Conservation (phyloP, 1,284 basidiomycete species). For the Ceratobasidium sp. region DNA sequence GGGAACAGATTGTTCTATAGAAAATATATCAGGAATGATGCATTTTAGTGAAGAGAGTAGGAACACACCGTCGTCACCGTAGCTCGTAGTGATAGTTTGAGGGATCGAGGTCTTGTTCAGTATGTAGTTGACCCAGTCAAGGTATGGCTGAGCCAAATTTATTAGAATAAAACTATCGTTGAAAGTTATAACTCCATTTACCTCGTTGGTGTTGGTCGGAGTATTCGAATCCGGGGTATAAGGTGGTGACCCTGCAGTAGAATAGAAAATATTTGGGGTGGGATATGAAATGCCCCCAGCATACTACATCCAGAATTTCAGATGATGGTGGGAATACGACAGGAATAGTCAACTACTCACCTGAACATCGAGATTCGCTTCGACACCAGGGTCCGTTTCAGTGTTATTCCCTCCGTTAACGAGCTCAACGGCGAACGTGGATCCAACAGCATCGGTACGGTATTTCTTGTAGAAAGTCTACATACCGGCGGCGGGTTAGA, state of each 20-base stretch:
- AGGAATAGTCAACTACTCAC: constrained; percentile 52
- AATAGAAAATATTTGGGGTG: constrained; percentile 53
- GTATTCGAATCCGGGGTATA: constrained; percentile 52
- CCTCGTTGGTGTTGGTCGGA: constrained; percentile 54
- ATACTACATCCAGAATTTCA: constrained; percentile 65
- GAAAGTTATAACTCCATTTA: constrained; percentile 60
- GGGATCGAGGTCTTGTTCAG: constrained; percentile 29
- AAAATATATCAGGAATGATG: too few relatives aligned
- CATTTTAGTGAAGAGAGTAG: too few relatives aligned
- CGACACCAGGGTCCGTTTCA: constrained; percentile 35
- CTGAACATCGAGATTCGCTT: constrained; percentile 55
- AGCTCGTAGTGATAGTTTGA: constrained; percentile 29
- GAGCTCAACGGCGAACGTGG: constrained; percentile 52
- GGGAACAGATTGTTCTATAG: constrained; percentile 44
- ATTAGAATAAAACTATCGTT: constrained; percentile 62
- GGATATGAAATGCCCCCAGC: constrained; percentile 47
- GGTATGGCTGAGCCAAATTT: constrained; percentile 64
- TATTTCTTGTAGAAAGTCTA: constrained; percentile 50
- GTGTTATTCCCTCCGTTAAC: constrained; percentile 48
- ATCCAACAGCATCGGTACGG: constrained; percentile 51
- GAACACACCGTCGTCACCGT: constrained; percentile 39
- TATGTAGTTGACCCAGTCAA: constrained; percentile 45
- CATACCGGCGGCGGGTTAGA: constrained; percentile 3
- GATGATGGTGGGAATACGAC: too few relatives aligned
- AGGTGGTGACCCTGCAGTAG: constrained; percentile 49